Conservation (phyloP, 1,139 yeast species). For the Pichia sp. region DNA sequence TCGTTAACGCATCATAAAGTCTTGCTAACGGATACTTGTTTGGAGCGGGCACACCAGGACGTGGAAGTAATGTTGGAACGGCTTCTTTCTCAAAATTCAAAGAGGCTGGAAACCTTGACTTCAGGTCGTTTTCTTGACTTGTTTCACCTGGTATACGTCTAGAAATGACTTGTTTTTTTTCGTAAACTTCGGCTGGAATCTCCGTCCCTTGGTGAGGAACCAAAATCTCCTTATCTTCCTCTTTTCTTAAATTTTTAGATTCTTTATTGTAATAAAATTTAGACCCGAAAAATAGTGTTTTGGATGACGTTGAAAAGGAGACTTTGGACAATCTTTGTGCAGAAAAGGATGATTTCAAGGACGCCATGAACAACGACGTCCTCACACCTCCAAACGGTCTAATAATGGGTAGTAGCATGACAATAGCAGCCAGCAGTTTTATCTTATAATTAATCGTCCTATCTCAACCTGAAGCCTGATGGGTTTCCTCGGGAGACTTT, state of each 20-base stretch:
- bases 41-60: slow-evolving; percentile 72
- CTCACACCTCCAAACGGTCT: slow-evolving; percentile 4
- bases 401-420: background rate
- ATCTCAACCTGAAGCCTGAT: too few relatives aligned
- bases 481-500: too few relatives aligned
- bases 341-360: background rate
- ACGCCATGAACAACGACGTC: background rate
- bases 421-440: too few relatives aligned
- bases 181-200: slow-evolving; percentile 25
- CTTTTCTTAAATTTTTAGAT: background rate
- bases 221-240: slow-evolving; percentile 2
- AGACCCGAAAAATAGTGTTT: background rate
- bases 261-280: background rate
- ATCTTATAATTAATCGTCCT: too few relatives aligned
- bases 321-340: background rate
- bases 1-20: slow-evolving; percentile 54
- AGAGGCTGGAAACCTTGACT: slow-evolving; percentile 49
- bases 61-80: slow-evolving; percentile 65
- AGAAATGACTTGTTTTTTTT: slow-evolving; percentile 25
- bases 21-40: slow-evolving; percentile 55
- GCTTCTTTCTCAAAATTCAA: slow-evolving; percentile 65
- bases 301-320: background rate
- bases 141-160: slow-evolving; percentile 57
- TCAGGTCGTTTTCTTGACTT: slow-evolving; percentile 43
- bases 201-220: slow-evolving; percentile 10